phyloP scores from a whole-genome alignment of 129 eudicot species.

The Chrysanthemum lavandulifolium region DNA sequence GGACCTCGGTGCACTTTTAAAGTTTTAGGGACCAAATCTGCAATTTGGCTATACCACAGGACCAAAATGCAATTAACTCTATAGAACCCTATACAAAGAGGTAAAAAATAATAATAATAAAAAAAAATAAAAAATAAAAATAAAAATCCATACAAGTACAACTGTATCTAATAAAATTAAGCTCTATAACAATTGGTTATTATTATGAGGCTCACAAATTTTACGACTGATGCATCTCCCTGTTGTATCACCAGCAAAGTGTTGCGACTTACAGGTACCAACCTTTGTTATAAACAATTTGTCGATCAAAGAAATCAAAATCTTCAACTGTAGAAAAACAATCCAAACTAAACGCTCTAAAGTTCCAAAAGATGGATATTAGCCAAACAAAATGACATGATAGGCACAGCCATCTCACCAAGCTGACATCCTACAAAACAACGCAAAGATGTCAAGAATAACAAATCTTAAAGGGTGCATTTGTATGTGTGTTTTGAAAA shows the following conservation, averaged over 20 bases:
- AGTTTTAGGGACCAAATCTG: too few relatives aligned
- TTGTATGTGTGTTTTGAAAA: not conserved
- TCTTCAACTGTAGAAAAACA: constrained; percentile 10
- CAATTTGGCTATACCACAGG: too few relatives aligned
- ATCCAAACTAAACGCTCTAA: constrained; percentile 24
- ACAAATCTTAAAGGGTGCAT: not conserved
- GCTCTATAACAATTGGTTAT: not conserved
- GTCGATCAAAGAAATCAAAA: constrained; percentile 6
- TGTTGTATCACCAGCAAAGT: not conserved
- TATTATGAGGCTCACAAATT: constrained; percentile 1
- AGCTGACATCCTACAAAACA: constrained; percentile 66
- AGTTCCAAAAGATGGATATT: constrained; percentile 27
- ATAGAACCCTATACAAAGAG: not conserved
- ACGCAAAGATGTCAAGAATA: constrained; percentile 2
- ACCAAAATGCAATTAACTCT: too few relatives aligned
- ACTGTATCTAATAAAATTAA: not conserved
- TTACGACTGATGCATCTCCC: constrained; percentile 1
- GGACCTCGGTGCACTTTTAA: too few relatives aligned
- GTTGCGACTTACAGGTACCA: constrained; percentile 7
- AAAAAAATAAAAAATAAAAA: too few relatives aligned
- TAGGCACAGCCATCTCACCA: constrained; percentile 86
- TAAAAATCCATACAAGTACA: not conserved
- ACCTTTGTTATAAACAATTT: constrained; percentile 17
- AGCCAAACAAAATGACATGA: constrained; percentile 49
- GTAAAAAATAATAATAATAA: too few relatives aligned